Evolutionary conservation across 169 alveolate genomes (phyloP), one percentile per base, ranked within the genome.

Genomic region (Cryptosporidium muris): DNA sequence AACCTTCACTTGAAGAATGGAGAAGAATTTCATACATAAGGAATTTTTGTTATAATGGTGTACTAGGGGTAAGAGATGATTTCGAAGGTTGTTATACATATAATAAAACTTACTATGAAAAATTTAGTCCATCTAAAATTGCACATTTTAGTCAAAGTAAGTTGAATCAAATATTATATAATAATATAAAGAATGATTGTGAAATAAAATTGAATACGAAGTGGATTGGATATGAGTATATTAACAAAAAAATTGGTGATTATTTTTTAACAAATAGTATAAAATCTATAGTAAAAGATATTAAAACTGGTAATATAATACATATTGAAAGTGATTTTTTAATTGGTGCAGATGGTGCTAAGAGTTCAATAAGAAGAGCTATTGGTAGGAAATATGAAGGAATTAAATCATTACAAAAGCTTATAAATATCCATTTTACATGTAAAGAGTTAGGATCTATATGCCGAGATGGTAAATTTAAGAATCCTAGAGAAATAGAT

Each of bases 391-490:
- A 81, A 58, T 88, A 82, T 62, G 58, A 64, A 42, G 93, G 92
- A 36, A 80, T 66, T 53, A 45, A 66, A 36, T 67, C 89, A 5
- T 81, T 94, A 25, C 89, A 90, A 90, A 91, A 94, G 45, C 95
- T 93, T 68, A 88, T 95, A 68, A 95, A 95, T 88, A 91, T 95
- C 48, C 92, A 95, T 82, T 95, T 95, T 89, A 81, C 81, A 9
- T 94, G 97, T 8, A 56, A 25, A 1, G 88, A 82, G 47, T 81
- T 95, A 34, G 93, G 95, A 11, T 74, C 88, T 40, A 48, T 82
- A 40, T 92, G 94, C 45, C 52, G 16, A 25, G 68, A 92, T 45
- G 52, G 37, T 38, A 62, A 37, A 25, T 25, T 25, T 25, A 25
- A 25, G 25, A 25, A 25, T 25, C 25, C 25, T 25, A 25, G 36